Base-by-base conservation (phyloP, 78 protist species). In the Guillardia theta region DNA sequence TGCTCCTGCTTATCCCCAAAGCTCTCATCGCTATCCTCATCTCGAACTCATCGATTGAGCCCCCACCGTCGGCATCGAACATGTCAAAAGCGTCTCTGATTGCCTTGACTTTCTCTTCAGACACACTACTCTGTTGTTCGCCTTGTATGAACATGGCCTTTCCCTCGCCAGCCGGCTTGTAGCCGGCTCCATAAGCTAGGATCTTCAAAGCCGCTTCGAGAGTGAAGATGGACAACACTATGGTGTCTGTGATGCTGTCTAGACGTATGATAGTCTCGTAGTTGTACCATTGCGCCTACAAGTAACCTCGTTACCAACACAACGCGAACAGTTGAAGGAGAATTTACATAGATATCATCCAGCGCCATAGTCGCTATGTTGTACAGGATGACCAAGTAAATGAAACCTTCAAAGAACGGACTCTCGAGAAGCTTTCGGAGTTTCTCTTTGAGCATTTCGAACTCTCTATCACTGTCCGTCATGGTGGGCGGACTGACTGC, bases 41-140 rank as follows among this genome's bases (percentile, higher is more conserved):
- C 93, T 95, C 96, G 21, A 50, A 43, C 44, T 64, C 83, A 27
- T 54, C 58, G 41, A 95, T 95, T 77, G 90, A n/a, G 4, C 96
- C 96, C 45, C 80, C 94, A 18, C 94, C 88, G 12, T 92, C 94
- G 48, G 64, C 93, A 37, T 95, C 96, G 92, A 95, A 95, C n/a
- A 92, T 44, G 48, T 48, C 9, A 46, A 95, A 95, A 0, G 96
- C 96, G 48, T 95, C 96, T 48, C 53, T 8, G 45, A 54, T 80
- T 37, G 93, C 96, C 3, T 33, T 90, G 48, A 95, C 53, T 46
- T 95, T 93, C 0, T 95, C 96, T 39, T 92, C 93, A 1, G 95
- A 92, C 70, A 58, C 39, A 24, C 27, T 24, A 8, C 39, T 6
- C 27, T 24, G 27, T 58, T 58, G 39, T 58, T 58, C 70, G 39